Conservation (phyloP, 2,329 filamentous ascomycete genomes). For the Colletotrichum theobromicola region DNA sequence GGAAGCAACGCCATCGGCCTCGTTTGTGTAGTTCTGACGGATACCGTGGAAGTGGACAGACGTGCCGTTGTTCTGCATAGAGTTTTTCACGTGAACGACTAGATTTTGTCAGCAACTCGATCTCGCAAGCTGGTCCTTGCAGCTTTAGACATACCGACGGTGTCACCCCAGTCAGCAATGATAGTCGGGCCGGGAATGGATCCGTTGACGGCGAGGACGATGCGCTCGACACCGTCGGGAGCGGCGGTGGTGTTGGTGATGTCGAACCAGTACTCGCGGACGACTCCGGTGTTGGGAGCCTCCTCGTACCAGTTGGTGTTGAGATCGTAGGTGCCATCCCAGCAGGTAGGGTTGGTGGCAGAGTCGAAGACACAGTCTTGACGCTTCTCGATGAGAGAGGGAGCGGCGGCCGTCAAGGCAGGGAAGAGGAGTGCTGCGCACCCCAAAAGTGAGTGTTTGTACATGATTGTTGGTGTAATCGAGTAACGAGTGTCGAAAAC, state of each 20-base stretch:
- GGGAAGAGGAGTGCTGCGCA: slow-evolving; percentile 16
- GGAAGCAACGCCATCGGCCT: slow-evolving; percentile 60
- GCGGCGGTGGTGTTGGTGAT: slow-evolving; percentile 41
- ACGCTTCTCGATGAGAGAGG: slow-evolving; percentile 12
- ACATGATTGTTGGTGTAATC: neutral
- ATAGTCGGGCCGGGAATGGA: slow-evolving; percentile 65
- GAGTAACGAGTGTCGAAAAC: slow-evolving; percentile 7
- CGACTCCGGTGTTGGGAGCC: slow-evolving; percentile 52
- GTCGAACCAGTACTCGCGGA: slow-evolving; percentile 53
- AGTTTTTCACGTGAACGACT: slow-evolving; percentile 54
- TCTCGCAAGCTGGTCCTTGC: neutral
- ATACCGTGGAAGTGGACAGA: slow-evolving; percentile 65
- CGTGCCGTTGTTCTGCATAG: slow-evolving; percentile 55
- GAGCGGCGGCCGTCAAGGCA: slow-evolving; percentile 7
- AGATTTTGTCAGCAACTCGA: slow-evolving; percentile 11
- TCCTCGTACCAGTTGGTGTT: slow-evolving; percentile 25
- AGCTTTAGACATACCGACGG: slow-evolving; percentile 5
- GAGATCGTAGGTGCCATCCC: slow-evolving; percentile 18
- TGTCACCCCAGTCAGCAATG: slow-evolving; percentile 52
- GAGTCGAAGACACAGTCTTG: slow-evolving; percentile 20
- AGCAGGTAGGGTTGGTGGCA: slow-evolving; percentile 17
- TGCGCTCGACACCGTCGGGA: slow-evolving; percentile 50
- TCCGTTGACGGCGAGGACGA: slow-evolving; percentile 56
- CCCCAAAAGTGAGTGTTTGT: slow-evolving; percentile 15
- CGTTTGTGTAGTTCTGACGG: slow-evolving; percentile 55